These are phyloP conservation scores for Colletotrichum destructivum DNA, from an alignment of 2,329 filamentous ascomycete species.

Conservation along the genomic window DNA sequence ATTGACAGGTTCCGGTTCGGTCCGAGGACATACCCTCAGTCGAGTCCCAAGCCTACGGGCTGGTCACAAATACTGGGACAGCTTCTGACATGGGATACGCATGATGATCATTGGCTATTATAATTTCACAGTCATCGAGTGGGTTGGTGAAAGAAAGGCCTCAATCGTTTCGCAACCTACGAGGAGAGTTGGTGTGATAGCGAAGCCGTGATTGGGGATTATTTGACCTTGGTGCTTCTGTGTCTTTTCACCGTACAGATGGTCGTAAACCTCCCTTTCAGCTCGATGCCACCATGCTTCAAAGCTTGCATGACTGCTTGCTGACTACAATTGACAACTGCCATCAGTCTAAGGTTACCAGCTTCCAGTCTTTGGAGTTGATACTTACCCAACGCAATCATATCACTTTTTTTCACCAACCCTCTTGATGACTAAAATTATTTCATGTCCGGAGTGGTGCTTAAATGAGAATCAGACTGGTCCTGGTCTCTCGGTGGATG, in stretches of 20 bases:
- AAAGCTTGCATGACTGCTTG: constrained; percentile 23
- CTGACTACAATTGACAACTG: constrained; percentile 4
- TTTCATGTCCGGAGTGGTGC: constrained; percentile 10
- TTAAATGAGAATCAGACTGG: constrained; percentile 9
- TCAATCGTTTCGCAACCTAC: constrained; percentile 32
- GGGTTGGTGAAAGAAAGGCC: constrained; percentile 30
- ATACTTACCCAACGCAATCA: constrained; percentile 27
- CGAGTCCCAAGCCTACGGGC: neutral
- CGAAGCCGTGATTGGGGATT: constrained; percentile 13
- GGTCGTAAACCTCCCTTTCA: constrained; percentile 26
- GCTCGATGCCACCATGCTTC: constrained; percentile 22
- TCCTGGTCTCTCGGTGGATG: neutral
- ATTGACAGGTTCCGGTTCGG: constrained; percentile 29
- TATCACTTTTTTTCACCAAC: constrained; percentile 4
- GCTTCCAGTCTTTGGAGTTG: neutral
- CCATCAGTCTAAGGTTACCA: too few relatives aligned
- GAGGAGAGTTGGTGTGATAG: neutral
- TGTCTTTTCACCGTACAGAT: constrained; percentile 31
- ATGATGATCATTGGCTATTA: constrained; percentile 28
- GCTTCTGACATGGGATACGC: constrained; percentile 21
- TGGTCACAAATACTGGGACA: fast-evolving
- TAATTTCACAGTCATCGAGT: constrained; percentile 32
- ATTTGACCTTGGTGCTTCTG: constrained; percentile 26
- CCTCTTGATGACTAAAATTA: too few relatives aligned
- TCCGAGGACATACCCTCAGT: neutral